Conservation (phyloP, 257 asterid species). For the Voacanga thouarsii region DNA sequence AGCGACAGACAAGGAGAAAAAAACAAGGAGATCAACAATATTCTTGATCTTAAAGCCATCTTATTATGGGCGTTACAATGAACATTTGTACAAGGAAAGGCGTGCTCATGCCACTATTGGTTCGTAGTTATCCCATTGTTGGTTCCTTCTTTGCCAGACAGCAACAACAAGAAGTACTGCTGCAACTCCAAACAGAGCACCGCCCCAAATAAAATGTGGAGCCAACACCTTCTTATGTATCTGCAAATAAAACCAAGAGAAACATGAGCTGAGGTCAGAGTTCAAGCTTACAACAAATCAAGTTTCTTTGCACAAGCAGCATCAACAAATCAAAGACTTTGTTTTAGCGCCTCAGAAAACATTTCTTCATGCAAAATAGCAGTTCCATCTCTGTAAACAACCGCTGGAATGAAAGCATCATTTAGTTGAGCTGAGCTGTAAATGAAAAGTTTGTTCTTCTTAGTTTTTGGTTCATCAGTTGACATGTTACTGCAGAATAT, state of each 20-base stretch:
- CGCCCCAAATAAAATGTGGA: conserved; percentile 23
- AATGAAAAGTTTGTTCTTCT: not conserved
- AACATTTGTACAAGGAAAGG: not conserved
- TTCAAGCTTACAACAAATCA: not conserved
- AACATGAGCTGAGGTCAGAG: not conserved
- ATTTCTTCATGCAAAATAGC: not conserved
- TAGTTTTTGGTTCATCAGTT: not conserved
- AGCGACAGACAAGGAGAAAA: not conserved
- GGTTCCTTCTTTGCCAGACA: conserved; percentile 16
- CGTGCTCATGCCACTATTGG: conserved; percentile 26
- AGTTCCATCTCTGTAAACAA: not conserved
- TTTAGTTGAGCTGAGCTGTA: not conserved
- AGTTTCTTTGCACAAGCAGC: not conserved
- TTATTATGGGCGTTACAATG: not conserved
- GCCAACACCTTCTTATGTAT: conserved; percentile 19
- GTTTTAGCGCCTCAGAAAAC: not conserved
- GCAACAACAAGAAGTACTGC: conserved; percentile 20
- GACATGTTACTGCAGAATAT: not conserved
- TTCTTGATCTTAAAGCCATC: not conserved
- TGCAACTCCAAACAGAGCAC: conserved; percentile 37
- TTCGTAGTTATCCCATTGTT: conserved; percentile 41
- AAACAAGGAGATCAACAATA: not conserved
- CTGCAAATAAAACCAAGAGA: conserved; percentile 29
- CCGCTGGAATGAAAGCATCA: not conserved
- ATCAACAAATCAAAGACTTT: not conserved